Percentiles rank a stretch among this genome's conserved stretches.
These are phyloP conservation scores for Exidia glandulosa DNA, from an alignment of 768 basidiomycete genomes.

Conservation along the genomic window DNA sequence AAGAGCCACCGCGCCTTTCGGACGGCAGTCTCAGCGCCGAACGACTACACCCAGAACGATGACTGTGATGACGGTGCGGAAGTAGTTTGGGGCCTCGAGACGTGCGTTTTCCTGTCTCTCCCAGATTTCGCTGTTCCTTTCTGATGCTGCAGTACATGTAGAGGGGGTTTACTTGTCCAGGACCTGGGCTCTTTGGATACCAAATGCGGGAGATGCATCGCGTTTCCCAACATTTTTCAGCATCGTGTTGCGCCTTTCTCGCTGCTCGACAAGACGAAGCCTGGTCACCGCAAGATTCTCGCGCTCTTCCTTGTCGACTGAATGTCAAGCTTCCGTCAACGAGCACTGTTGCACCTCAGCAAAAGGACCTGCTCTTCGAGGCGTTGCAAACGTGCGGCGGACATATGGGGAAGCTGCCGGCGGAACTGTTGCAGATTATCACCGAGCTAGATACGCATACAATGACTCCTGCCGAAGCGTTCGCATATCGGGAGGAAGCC, in stretches of 20 bases:
- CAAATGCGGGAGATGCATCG: slow-evolving; percentile 26
- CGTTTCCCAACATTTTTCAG: slow-evolving; percentile 45
- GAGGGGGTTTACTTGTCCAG: slow-evolving; percentile 18
- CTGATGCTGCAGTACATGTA: not conserved
- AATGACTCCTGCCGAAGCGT: slow-evolving; percentile 29
- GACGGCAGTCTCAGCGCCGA: slow-evolving; percentile 40
- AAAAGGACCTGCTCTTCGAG: slow-evolving; percentile 31
- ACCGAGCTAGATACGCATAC: slow-evolving; percentile 27
- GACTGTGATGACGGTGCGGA: slow-evolving; percentile 34
- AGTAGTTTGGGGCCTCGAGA: slow-evolving; percentile 39
- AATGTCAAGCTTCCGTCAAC: slow-evolving; percentile 30
- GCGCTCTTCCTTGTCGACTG: slow-evolving; percentile 34
- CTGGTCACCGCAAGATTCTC: slow-evolving; percentile 33
- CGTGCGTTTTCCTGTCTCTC: slow-evolving; percentile 32
- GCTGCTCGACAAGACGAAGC: slow-evolving; percentile 28
- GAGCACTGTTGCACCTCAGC: slow-evolving; percentile 37
- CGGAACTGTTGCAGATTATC: slow-evolving; percentile 34
- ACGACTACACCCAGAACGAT: slow-evolving; percentile 33
- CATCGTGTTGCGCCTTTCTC: slow-evolving; percentile 28
- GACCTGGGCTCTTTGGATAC: slow-evolving; percentile 25
- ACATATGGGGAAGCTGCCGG: slow-evolving; percentile 26
- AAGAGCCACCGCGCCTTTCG: slow-evolving; percentile 30
- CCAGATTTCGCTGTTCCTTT: not conserved
- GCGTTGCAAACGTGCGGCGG: slow-evolving; percentile 17
- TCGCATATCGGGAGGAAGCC: slow-evolving; percentile 20